A percentile compares a stretch with the other conserved stretches of the same genome.
phyloP scores from a whole-genome alignment of 1,139 yeast genomes.

The Groenewaldozyma sp. region DNA sequence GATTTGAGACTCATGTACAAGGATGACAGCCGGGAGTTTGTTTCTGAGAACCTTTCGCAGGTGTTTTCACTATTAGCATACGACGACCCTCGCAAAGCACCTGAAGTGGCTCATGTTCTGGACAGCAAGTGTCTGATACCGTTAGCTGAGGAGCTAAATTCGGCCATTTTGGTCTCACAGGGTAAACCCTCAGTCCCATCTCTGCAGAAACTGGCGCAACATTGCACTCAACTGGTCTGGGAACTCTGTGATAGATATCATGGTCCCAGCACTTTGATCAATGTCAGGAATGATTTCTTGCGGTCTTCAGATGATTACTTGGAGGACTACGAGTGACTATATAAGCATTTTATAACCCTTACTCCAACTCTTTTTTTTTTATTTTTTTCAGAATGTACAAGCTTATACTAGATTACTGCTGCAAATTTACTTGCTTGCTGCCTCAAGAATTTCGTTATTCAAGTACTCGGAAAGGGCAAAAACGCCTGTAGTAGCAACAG shows the following conservation, averaged over 20 bases:
- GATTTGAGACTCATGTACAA: constrained; percentile 35
- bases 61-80: constrained; percentile 46
- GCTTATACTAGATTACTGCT: background rate
- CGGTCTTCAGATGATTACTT: constrained; percentile 4
- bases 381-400: background rate
- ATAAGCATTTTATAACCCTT: background rate
- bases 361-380: background rate
- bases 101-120: constrained; percentile 33
- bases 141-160: constrained; percentile 37
- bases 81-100: constrained; percentile 35
- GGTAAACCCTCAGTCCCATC: constrained; percentile 33
- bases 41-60: constrained; percentile 31
- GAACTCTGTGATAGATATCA: constrained; percentile 26
- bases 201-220: constrained; percentile 31
- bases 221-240: constrained; percentile 28
- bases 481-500: constrained; percentile 49
- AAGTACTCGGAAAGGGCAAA: constrained; percentile 48
- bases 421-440: background rate
- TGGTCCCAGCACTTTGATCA: constrained; percentile 29
- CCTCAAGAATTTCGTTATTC: constrained; percentile 6
- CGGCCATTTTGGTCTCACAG: constrained; percentile 38
- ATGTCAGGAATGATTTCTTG: constrained; percentile 31
- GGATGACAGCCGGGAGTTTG: constrained; percentile 24
- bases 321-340: background rate
- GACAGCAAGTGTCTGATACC: constrained; percentile 30